These are phyloP conservation scores for Blastomyces gilchristii DNA, from an alignment of 2,329 filamentous ascomycete genomes.

Conservation along the genomic window DNA sequence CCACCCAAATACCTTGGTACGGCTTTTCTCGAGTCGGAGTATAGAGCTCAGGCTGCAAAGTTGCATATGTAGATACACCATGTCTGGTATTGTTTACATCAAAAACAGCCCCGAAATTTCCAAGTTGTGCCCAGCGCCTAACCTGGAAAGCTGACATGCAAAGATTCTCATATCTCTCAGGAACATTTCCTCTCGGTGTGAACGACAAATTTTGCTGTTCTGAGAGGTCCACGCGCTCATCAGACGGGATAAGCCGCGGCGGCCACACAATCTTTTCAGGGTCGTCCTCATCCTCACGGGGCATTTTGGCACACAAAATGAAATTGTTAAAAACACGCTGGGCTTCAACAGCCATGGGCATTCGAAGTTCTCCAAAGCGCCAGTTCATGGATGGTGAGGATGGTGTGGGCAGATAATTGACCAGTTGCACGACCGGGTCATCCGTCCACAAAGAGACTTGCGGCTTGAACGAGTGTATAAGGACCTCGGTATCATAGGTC, in stretches of 20 bases:
- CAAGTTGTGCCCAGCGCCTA: constrained; percentile 64
- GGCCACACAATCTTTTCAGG: constrained; percentile 57
- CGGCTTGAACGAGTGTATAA: constrained; percentile 65
- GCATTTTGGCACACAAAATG: constrained; percentile 48
- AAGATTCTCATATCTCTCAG: constrained; percentile 47
- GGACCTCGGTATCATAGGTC: constrained; percentile 53
- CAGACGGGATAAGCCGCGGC: constrained; percentile 57
- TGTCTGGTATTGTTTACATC: constrained; percentile 39
- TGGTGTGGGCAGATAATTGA: constrained; percentile 18
- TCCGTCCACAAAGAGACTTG: constrained; percentile 61
- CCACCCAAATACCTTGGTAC: constrained; percentile 84
- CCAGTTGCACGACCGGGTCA: constrained; percentile 56
- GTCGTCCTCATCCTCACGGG: constrained; percentile 14
- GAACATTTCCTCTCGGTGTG: constrained; percentile 35
- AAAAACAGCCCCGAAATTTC: constrained; percentile 17
- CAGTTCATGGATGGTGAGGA: constrained; percentile 15
- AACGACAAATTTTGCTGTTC: constrained; percentile 34
- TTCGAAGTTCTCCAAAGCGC: constrained; percentile 38
- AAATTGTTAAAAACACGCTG: constrained; percentile 56
- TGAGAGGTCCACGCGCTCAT: constrained; percentile 45
- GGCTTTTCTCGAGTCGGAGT: constrained; percentile 70
- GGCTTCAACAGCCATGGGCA: constrained; percentile 44
- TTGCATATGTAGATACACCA: constrained; percentile 55
- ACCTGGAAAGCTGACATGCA: constrained; percentile 64
- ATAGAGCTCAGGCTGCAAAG: constrained; percentile 63